phyloP scores from a whole-genome alignment of 805 yeast species.

The Myxozyma mucilagina region DNA sequence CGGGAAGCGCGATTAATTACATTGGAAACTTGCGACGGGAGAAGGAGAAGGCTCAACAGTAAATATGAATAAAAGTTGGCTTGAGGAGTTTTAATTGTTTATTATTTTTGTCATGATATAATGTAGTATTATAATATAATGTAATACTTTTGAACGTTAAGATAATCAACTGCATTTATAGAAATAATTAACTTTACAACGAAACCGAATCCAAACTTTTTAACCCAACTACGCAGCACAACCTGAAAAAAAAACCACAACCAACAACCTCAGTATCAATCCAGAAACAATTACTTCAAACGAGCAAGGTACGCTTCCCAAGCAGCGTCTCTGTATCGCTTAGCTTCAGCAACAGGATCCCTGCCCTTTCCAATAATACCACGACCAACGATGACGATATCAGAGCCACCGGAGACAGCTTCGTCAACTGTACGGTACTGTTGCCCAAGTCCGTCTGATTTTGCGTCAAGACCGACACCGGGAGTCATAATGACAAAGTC shows the following conservation, averaged over 20 bases:
- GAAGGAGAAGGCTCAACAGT: neutral
- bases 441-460: conserved; percentile 93
- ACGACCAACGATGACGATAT: conserved; percentile 96
- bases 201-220: too few species aligned
- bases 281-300: conserved; percentile 3
- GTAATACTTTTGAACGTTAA: neutral
- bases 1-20: conserved; percentile 94
- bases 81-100: neutral
- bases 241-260: neutral
- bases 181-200: neutral
- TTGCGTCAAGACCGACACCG: conserved; percentile 96
- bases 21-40: conserved; percentile 56
- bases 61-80: neutral
- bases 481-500: conserved; percentile 98
- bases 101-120: neutral
- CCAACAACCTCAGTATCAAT: neutral
- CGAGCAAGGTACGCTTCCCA: conserved; percentile 82
- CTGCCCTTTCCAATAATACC: conserved; percentile 94
- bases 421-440: conserved; percentile 91
- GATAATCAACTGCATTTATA: too few species aligned
- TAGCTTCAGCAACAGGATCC: conserved; percentile 84
- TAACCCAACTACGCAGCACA: neutral
- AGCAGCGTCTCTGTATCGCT: conserved; percentile 88
- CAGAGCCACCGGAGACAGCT: conserved; percentile 84
- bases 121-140: neutral